A percentile compares a stretch with the other conserved stretches of the same genome.
These are phyloP conservation scores for Panaeolus papilionaceus DNA, from an alignment of 768 basidiomycete genomes.

Conservation along the genomic window DNA sequence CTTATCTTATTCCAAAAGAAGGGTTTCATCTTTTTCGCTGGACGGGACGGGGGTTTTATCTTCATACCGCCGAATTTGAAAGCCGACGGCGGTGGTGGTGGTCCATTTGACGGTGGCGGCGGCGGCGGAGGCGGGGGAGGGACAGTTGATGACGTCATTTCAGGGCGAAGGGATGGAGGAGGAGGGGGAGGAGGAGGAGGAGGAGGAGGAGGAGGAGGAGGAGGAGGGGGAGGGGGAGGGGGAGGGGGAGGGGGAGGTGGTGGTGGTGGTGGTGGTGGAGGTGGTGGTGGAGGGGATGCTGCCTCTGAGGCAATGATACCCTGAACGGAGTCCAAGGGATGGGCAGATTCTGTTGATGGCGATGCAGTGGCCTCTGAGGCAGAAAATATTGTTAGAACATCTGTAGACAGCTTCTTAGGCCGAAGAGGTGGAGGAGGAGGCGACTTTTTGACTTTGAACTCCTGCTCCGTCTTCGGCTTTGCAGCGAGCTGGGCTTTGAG, in stretches of 20 bases:
- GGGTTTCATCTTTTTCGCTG: slow-evolving; percentile 73
- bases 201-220: slow-evolving; percentile 28
- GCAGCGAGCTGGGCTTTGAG: slow-evolving; percentile 57
- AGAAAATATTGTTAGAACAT: slow-evolving; percentile 18
- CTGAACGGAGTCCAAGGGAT: slow-evolving; percentile 24
- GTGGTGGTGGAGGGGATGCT: slow-evolving; percentile 32
- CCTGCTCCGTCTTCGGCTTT: slow-evolving; percentile 68
- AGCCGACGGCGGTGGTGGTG: slow-evolving; percentile 47
- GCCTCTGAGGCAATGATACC: slow-evolving; percentile 37
- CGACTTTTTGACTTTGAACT: slow-evolving; percentile 70
- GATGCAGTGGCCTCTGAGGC: slow-evolving; percentile 43
- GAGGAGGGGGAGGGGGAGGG: slow-evolving; percentile 28
- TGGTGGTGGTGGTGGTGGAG: slow-evolving; percentile 29
- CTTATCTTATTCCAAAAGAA: slow-evolving; percentile 92
- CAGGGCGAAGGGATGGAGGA: slow-evolving; percentile 23
- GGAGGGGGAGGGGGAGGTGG: slow-evolving; percentile 32
- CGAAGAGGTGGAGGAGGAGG: slow-evolving; percentile 62
- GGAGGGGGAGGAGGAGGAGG: slow-evolving; percentile 18
- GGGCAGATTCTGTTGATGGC: slow-evolving; percentile 59
- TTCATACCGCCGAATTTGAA: slow-evolving; percentile 37
- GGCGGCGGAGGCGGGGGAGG: slow-evolving; percentile 39
- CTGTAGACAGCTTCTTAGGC: slow-evolving; percentile 32
- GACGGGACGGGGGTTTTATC: slow-evolving; percentile 41
- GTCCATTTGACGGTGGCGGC: slow-evolving; percentile 30
- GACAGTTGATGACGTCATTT: slow-evolving; percentile 30